Evolutionary conservation across 768 basidiomycete species (phyloP).

Genomic region (Mycena filopes): DNA sequence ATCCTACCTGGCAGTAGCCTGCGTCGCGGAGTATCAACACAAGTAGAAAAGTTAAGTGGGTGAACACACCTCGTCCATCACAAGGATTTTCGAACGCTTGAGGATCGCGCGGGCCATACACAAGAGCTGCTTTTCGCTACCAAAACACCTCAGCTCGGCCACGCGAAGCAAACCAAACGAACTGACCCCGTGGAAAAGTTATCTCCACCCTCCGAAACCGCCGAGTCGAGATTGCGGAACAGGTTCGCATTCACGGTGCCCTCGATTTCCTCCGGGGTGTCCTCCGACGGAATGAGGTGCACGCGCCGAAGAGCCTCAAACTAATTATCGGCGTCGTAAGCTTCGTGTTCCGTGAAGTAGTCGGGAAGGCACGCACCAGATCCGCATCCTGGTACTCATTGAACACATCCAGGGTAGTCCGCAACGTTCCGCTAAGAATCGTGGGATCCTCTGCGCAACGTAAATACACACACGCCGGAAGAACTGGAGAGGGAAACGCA

Average conservation of each 20-base stretch:
- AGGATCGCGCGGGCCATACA: conserved; percentile 91
- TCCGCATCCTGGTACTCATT: conserved; percentile 85
- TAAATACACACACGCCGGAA: not conserved
- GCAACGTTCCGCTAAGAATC: conserved; percentile 83
- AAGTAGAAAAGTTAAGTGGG: not conserved
- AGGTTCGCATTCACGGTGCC: conserved; percentile 75
- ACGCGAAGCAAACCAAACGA: not conserved
- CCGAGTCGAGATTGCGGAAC: conserved; percentile 78
- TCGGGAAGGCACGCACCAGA: conserved; percentile 63
- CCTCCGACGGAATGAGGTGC: conserved; percentile 75
- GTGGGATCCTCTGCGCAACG: conserved; percentile 86
- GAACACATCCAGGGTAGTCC: conserved; percentile 87
- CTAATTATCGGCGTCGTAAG: conserved; percentile 48
- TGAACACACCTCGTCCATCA: conserved; percentile 82
- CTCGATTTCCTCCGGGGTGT: conserved; percentile 52
- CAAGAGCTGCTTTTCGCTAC: conserved; percentile 78
- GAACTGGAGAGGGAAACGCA: conserved; percentile 43
- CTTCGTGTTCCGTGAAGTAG: no score
- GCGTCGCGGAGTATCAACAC: conserved; percentile 4
- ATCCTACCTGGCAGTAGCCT: conserved; percentile 75
- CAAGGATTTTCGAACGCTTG: conserved; percentile 76
- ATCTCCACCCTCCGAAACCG: conserved; percentile 86
- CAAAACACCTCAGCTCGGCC: not conserved
- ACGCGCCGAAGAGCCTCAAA: conserved; percentile 86
- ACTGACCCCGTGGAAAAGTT: conserved; percentile 87